Evolutionary conservation across 306 rosid species (phyloP).

Genomic region (Cucurbita pepo): DNA sequence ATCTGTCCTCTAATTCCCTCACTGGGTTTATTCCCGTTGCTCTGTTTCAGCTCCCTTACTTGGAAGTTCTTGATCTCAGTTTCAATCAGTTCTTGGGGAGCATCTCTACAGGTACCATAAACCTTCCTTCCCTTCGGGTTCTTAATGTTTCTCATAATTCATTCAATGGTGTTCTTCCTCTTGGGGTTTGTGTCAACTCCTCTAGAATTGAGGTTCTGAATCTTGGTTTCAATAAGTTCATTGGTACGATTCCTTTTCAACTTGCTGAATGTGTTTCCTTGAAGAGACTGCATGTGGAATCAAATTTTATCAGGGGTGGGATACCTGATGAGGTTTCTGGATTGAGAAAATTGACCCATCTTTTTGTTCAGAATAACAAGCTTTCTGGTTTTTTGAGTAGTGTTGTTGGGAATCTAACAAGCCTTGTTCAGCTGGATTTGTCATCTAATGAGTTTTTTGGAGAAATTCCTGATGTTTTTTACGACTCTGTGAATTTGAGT

Average conservation of each 20-base stretch:
- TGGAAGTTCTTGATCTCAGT: constrained; percentile 14
- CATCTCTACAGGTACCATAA: background rate
- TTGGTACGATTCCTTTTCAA: constrained; percentile 2
- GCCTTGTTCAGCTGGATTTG: constrained; percentile 15
- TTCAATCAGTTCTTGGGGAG: constrained; percentile 1
- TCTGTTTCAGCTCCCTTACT: constrained; percentile 6
- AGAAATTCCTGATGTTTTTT: constrained; percentile 13
- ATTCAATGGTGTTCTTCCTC: background rate
- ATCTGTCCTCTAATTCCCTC: constrained; percentile 12
- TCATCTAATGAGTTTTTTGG: constrained; percentile 15
- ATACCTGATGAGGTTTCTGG: background rate
- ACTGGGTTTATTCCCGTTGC: background rate
- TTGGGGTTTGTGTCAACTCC: constrained; percentile 3
- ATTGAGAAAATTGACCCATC: background rate
- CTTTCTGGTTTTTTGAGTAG: constrained; percentile 5
- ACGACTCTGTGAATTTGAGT: background rate
- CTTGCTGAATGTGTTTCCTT: constrained; percentile 4
- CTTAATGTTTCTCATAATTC: constrained; percentile 8
- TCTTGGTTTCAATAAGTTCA: background rate
- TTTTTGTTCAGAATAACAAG: constrained; percentile 9
- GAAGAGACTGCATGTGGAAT: background rate
- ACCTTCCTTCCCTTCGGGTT: constrained; percentile 3
- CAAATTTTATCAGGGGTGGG: background rate
- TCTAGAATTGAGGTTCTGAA: background rate
- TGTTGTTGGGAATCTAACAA: constrained; percentile 13